These are phyloP conservation scores for Camellia granthamiana DNA, from an alignment of 148 eudicot species.

Conservation along the genomic window DNA sequence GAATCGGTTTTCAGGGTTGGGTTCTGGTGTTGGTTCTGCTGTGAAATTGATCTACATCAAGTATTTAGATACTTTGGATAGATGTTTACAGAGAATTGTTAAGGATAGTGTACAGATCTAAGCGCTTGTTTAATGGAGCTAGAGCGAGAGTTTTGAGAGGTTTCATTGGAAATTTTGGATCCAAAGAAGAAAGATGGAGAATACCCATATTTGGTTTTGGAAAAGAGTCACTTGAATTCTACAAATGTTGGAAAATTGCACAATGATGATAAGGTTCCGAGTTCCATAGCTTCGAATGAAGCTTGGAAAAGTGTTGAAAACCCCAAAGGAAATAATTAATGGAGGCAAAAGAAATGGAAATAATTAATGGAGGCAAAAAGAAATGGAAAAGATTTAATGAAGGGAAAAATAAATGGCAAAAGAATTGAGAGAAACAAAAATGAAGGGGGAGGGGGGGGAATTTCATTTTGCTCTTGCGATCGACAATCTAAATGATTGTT, in stretches of 20 bases:
- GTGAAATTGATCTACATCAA: constrained; percentile 55
- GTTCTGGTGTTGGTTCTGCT: constrained; percentile 37
- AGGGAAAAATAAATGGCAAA: too few species aligned
- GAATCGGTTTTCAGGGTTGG: constrained; percentile 50
- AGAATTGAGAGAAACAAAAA: too few species aligned
- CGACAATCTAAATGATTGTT: too few species aligned
- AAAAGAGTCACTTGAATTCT: constrained; percentile 35
- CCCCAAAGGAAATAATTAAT: background rate
- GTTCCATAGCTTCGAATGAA: constrained; percentile 14
- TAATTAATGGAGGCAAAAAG: too few species aligned
- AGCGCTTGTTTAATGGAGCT: constrained; percentile 38
- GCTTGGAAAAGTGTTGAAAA: background rate
- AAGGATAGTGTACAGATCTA: constrained; percentile 18
- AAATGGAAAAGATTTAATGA: too few species aligned
- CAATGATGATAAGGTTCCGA: background rate
- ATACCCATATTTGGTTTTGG: constrained; percentile 25
- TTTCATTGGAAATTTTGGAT: constrained; percentile 25
- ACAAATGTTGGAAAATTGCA: constrained; percentile 6
- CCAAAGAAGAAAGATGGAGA: constrained; percentile 33
- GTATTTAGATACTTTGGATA: constrained; percentile 44
- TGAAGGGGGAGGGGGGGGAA: too few species aligned
- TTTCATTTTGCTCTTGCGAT: too few species aligned
- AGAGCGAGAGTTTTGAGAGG: constrained; percentile 31
- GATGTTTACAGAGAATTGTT: constrained; percentile 25
- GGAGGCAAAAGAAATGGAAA: too few species aligned